A percentile compares a stretch with the other conserved stretches of the same genome.
phyloP scores from a whole-genome alignment of 1,139 yeast genomes.

The Pneumocystis oryctolagi region DNA sequence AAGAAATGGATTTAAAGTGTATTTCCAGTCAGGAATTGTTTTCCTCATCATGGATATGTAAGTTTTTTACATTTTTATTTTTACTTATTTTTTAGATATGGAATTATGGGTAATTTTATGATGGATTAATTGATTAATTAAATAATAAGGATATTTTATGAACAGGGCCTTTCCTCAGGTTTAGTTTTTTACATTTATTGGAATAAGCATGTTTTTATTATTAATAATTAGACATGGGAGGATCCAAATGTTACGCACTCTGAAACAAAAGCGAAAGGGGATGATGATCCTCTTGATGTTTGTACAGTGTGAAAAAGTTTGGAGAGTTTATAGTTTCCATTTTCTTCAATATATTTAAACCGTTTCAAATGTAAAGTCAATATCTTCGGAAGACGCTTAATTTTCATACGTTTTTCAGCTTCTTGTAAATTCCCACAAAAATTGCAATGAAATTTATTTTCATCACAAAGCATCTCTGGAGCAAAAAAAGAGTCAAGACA shows the following conservation, averaged over 20 bases:
- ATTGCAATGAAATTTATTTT: slow-evolving; percentile 87
- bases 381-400: slow-evolving; percentile 62
- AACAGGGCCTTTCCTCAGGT: slow-evolving; percentile 66
- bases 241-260: slow-evolving; percentile 37
- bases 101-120: neutral
- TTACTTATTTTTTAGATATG: neutral
- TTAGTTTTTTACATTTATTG: neutral
- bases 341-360: slow-evolving; percentile 75
- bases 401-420: slow-evolving; percentile 81
- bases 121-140: neutral
- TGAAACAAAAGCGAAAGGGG: slow-evolving; percentile 54
- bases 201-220: neutral
- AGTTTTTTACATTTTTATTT: slow-evolving; percentile 28
- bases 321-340: slow-evolving; percentile 49
- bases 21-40: slow-evolving; percentile 66
- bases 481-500: slow-evolving; percentile 70
- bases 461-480: slow-evolving; percentile 69
- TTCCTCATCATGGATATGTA: slow-evolving; percentile 92
- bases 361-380: slow-evolving; percentile 75
- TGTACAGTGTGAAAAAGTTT: slow-evolving; percentile 82
- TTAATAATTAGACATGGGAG: slow-evolving; percentile 60
- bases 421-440: slow-evolving; percentile 82
- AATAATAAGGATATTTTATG: neutral
- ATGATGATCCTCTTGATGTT: slow-evolving; percentile 91
- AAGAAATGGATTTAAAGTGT: neutral